Base-by-base conservation (phyloP, 495 filamentous ascomycete genomes). In the Peziza echinospora region DNA sequence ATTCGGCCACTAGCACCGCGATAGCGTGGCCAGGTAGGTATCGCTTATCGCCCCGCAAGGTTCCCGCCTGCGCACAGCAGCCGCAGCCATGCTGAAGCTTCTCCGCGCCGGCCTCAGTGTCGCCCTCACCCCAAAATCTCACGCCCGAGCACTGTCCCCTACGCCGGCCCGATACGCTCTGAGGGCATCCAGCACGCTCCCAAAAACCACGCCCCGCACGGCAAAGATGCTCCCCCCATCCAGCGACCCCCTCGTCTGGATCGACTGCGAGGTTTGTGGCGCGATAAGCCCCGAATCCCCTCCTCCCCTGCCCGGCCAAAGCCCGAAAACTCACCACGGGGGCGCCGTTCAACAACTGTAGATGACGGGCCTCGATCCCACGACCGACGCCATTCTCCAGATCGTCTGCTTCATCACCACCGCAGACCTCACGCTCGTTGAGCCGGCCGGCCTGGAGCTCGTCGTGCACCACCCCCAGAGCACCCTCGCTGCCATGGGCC, bases 391-490 rank as follows among this genome's bases (percentile, higher is more conserved):
- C 13, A 92, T 97, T 56, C 73, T 97, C 52, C 83, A 91, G 58
- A 80, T 97, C 24, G 89, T 79, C 62, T 97, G 89, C 65, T 80
- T 91, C 64, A 72, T 97, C 58, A 97, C 91, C 6, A 75, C 87
- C 54, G 67, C 71, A 39, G 63, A 85, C 28, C 71, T 97, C 21
- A 68, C 82, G 30, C 56, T 92, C 23, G 63, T 93, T 10, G 85
- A 94, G 40, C 63, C 72, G 10, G 60, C 69, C 21, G 89, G 89
- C 49, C 89, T 78, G 68, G 82, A 87, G 50, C 69, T 71, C 10
- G 69, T 91, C 41, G 74, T 97, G 46, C 80, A 85, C 58, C 80
- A 84, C 48, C 62, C 75, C 2, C 71, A 76, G 55, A 67, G 73
- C 47, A 66, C 67, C 26, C 76, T 97, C 53, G 76, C 77, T 58